A percentile compares a stretch with the other conserved stretches of the same genome.
These are phyloP conservation scores for Didymella lethalis DNA, from an alignment of 2,329 filamentous ascomycete genomes.

Conservation along the genomic window DNA sequence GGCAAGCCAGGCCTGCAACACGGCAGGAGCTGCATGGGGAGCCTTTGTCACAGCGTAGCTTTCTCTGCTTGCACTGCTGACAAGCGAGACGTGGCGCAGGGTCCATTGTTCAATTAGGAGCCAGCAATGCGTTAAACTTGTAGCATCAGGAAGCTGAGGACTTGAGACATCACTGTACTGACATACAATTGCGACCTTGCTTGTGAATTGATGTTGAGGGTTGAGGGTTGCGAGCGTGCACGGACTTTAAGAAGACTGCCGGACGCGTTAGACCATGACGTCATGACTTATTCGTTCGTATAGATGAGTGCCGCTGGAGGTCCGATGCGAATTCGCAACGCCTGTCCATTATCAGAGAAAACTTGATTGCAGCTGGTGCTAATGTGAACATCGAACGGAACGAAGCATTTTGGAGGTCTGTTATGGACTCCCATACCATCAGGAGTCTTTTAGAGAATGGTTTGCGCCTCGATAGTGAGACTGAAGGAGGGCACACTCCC, in stretches of 20 bases:
- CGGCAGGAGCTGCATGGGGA: neutral
- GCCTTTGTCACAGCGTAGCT: neutral
- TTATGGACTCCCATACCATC: neutral
- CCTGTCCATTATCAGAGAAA: neutral
- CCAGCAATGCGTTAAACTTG: too few species aligned
- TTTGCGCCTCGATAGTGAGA: neutral
- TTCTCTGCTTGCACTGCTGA: neutral
- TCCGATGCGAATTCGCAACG: neutral
- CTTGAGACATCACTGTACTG: too few species aligned
- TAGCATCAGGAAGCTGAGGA: too few species aligned
- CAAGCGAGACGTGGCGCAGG: neutral
- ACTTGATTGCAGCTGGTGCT: neutral
- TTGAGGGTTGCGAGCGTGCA: too few species aligned
- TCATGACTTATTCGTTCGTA: neutral
- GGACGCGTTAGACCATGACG: too few species aligned
- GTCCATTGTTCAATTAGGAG: neutral
- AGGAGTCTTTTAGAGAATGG: neutral
- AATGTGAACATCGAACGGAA: neutral
- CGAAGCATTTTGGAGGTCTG: neutral
- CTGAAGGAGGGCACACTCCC: neutral
- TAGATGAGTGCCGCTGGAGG: neutral
- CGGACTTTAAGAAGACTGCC: too few species aligned
- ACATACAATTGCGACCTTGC: too few species aligned
- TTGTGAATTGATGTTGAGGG: too few species aligned
- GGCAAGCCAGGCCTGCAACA: neutral